Evolutionary conservation across 2,329 filamentous ascomycete species (phyloP).

Genomic region (Neonectria ditissima): DNA sequence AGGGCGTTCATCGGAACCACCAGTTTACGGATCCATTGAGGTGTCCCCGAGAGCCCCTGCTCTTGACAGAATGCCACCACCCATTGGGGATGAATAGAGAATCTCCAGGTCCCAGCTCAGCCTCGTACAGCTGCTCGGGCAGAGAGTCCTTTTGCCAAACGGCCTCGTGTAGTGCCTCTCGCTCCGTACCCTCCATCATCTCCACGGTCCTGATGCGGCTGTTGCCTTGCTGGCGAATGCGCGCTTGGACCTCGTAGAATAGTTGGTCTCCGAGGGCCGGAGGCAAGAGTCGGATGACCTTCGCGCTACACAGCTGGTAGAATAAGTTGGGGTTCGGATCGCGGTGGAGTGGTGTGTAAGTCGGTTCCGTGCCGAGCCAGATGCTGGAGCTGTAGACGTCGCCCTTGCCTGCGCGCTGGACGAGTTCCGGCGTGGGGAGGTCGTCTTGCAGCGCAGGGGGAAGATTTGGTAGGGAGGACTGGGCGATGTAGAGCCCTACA

Average conservation of each 20-base stretch:
- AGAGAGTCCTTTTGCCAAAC: slow-evolving; percentile 70
- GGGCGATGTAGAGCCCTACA: slow-evolving; percentile 83
- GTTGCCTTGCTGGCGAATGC: slow-evolving; percentile 54
- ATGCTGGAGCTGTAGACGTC: slow-evolving; percentile 90
- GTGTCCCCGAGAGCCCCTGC: slow-evolving; percentile 47
- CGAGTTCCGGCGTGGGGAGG: slow-evolving; percentile 74
- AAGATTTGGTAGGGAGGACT: slow-evolving; percentile 78
- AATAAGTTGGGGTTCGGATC: slow-evolving; percentile 97
- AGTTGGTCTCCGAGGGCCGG: slow-evolving; percentile 73
- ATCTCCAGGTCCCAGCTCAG: slow-evolving; percentile 66
- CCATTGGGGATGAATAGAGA: slow-evolving; percentile 57
- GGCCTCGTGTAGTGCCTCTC: slow-evolving; percentile 71
- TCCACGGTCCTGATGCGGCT: slow-evolving; percentile 78
- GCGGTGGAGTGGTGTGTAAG: slow-evolving; percentile 89
- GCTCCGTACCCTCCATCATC: slow-evolving; percentile 90
- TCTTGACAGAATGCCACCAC: slow-evolving; percentile 62
- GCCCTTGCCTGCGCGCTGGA: slow-evolving; percentile 74
- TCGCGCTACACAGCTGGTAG: slow-evolving; percentile 80
- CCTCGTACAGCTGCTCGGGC: slow-evolving; percentile 60
- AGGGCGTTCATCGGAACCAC: slow-evolving; percentile 57
- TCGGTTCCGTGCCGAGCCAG: slow-evolving; percentile 89
- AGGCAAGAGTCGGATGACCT: slow-evolving; percentile 77
- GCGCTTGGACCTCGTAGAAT: slow-evolving; percentile 65
- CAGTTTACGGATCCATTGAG: slow-evolving; percentile 60
- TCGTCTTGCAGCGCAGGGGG: slow-evolving; percentile 72